phyloP scores from a whole-genome alignment of 768 basidiomycete species.

The Leccinum boreale region DNA sequence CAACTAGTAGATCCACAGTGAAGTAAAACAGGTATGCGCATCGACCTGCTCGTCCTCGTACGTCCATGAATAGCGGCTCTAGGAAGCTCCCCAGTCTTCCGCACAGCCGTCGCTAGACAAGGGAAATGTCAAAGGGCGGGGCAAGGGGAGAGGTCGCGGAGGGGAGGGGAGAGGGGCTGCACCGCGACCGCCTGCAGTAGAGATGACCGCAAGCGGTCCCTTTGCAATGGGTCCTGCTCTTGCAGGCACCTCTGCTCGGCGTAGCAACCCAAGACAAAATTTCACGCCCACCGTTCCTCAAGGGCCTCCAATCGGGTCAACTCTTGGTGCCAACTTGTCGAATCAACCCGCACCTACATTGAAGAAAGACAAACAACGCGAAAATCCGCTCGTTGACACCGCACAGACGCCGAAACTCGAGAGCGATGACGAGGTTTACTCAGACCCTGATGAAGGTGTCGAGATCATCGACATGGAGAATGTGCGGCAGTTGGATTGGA shows the following conservation, averaged over 20 bases:
- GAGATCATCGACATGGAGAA: constrained; percentile 84
- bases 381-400: constrained; percentile 25
- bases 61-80: constrained; percentile 9
- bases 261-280: constrained; percentile 52
- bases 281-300: constrained; percentile 49
- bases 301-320: constrained; percentile 33
- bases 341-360: constrained; percentile 48
- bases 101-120: constrained; percentile 30
- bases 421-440: constrained; percentile 69
- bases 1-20: constrained; percentile 38
- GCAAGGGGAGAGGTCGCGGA: constrained; percentile 51
- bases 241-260: constrained; percentile 50
- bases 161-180: constrained; percentile 46
- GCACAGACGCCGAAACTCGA: constrained; percentile 29
- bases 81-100: constrained; percentile 47
- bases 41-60: background rate
- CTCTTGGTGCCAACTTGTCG: constrained; percentile 49
- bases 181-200: constrained; percentile 47
- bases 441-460: constrained; percentile 84
- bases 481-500: constrained; percentile 78
- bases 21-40: constrained; percentile 57
- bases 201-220: constrained; percentile 85
- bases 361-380: constrained; percentile 40
- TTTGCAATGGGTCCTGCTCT: constrained; percentile 84
- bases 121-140: constrained; percentile 47